Conservation (phyloP, 352 stramenopile genomes). For the Pythium oligandrum region DNA sequence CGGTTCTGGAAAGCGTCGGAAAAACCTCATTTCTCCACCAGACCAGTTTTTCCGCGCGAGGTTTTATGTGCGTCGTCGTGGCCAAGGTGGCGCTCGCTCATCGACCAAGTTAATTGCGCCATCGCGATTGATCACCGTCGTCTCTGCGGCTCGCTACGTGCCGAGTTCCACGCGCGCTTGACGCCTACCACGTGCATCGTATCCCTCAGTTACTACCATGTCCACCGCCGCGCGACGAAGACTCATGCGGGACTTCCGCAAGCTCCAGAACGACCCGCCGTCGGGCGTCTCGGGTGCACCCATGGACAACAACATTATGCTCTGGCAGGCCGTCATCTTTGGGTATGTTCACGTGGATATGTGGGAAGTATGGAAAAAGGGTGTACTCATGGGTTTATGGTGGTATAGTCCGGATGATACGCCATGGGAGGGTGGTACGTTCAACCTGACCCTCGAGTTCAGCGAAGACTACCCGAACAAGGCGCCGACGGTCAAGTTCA, state of each 20-base stretch:
- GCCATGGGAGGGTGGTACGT: conserved; percentile 98
- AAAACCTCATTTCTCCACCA: too few species aligned
- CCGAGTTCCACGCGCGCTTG: too few species aligned
- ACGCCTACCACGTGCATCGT: not conserved
- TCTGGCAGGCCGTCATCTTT: conserved; percentile 93
- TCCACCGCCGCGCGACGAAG: conserved; percentile 93
- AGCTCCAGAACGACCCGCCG: conserved; percentile 98
- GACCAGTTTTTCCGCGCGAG: too few species aligned
- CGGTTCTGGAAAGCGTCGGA: too few species aligned
- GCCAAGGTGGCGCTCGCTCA: too few species aligned
- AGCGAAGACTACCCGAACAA: conserved; percentile 99
- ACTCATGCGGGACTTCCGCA: conserved; percentile 96
- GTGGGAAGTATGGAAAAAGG: too few species aligned
- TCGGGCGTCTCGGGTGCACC: conserved; percentile 95
- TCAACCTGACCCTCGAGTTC: conserved; percentile 98
- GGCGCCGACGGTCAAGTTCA: conserved; percentile 96
- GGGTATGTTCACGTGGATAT: conserved; percentile 34
- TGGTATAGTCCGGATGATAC: conserved; percentile 96
- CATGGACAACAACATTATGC: conserved; percentile 99
- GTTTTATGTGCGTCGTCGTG: too few species aligned
- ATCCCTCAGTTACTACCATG: conserved; percentile 51
- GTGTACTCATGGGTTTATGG: not conserved
- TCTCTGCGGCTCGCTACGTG: too few species aligned
- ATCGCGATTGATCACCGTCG: too few species aligned
- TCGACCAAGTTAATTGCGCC: too few species aligned